Percentiles rank a stretch among this genome's conserved stretches.
Evolutionary conservation across 805 yeast genomes (phyloP).

Genomic region (Candida ulmi): DNA sequence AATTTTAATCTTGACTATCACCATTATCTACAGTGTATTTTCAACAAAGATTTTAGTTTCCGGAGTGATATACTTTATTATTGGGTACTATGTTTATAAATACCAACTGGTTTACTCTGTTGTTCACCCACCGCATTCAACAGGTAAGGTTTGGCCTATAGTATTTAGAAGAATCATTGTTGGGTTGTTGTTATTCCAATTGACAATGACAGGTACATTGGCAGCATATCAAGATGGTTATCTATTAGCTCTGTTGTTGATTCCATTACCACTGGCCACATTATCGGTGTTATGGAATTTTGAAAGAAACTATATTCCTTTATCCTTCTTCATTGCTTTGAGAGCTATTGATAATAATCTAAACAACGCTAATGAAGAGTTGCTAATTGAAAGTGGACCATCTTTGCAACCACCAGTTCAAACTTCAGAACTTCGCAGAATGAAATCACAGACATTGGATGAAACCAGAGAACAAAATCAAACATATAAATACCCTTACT

Average conservation of each 20-base stretch:
- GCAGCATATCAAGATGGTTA: slow-evolving; percentile 76
- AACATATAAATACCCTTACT: slow-evolving; percentile 72
- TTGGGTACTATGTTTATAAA: slow-evolving; percentile 87
- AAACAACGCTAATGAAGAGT: slow-evolving; percentile 25
- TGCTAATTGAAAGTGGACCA: slow-evolving; percentile 4
- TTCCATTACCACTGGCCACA: slow-evolving; percentile 74
- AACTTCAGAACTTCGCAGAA: slow-evolving; percentile 9
- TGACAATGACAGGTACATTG: slow-evolving; percentile 89
- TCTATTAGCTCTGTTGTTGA: slow-evolving; percentile 59
- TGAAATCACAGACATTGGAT: slow-evolving; percentile 54
- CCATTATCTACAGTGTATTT: slow-evolving; percentile 82
- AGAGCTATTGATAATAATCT: slow-evolving; percentile 59
- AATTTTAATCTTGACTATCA: slow-evolving; percentile 74
- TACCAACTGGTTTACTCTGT: slow-evolving; percentile 86
- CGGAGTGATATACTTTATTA: slow-evolving; percentile 74
- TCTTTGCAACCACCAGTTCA: slow-evolving; percentile 2
- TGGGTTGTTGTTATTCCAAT: slow-evolving; percentile 79
- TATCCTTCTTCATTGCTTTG: slow-evolving; percentile 80
- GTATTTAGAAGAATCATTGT: slow-evolving; percentile 75
- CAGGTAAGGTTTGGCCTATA: slow-evolving; percentile 94
- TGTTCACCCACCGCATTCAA: slow-evolving; percentile 94
- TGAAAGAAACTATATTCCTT: slow-evolving; percentile 73
- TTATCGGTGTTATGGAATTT: slow-evolving; percentile 69
- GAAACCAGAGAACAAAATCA: slow-evolving; percentile 69
- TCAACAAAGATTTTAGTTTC: slow-evolving; percentile 82